A percentile compares a stretch with the other conserved stretches of the same genome.
Conservation (phyloP, 176 grass and related monocot species). For the sorghum (Sorghum bicolor) region DNA sequence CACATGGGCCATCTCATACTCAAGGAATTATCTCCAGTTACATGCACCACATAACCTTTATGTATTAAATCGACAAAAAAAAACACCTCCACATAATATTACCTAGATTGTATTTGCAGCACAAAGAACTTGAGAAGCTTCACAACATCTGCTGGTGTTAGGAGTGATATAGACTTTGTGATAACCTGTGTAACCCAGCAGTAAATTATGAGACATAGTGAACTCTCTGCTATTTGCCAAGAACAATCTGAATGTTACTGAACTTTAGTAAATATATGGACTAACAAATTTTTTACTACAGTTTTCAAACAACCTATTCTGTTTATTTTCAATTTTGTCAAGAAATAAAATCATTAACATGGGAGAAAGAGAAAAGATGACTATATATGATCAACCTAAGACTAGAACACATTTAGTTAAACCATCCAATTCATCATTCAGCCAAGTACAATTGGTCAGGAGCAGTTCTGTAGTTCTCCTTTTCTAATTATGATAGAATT, state of each 20-base stretch:
- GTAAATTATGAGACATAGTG: constrained; percentile 12
- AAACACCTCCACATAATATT: constrained; percentile 22
- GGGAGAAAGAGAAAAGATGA: background rate
- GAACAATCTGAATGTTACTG: background rate
- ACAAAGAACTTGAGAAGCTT: constrained; percentile 86
- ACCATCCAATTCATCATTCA: background rate
- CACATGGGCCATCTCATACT: background rate
- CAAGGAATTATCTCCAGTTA: background rate
- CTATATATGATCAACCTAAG: background rate
- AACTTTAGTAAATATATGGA: background rate
- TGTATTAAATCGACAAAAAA: constrained; percentile 12
- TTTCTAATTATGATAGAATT: background rate
- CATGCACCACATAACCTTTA: constrained; percentile 14
- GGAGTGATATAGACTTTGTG: constrained; percentile 67
- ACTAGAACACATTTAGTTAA: background rate
- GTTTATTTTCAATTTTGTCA: background rate
- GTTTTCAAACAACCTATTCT: background rate
- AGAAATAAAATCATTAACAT: constrained; percentile 7
- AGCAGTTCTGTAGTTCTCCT: background rate
- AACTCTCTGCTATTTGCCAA: background rate
- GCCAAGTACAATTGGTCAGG: background rate
- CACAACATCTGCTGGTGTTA: constrained; percentile 67
- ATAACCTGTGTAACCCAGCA: constrained; percentile 63
- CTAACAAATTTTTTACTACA: background rate
- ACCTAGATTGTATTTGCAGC: constrained; percentile 73